Conservation (phyloP, 2,329 filamentous ascomycete species). For the Bipolaris zeicola region DNA sequence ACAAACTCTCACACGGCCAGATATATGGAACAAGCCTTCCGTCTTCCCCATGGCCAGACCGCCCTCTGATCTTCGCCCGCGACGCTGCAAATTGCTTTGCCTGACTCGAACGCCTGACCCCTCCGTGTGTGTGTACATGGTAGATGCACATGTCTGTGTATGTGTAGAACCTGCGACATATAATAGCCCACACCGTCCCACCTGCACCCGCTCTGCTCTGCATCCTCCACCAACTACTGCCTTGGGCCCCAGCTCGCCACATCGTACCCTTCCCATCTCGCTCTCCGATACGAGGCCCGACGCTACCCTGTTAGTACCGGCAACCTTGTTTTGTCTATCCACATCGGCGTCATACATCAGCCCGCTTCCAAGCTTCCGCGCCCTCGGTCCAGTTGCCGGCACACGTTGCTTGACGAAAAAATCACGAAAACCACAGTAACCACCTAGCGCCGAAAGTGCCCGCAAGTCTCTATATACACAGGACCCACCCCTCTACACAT, state of each 20-base stretch:
- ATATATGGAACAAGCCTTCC: conserved; percentile 39
- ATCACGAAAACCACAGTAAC: conserved; percentile 14
- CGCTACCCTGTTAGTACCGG: conserved; percentile 23
- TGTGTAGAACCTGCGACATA: conserved; percentile 10
- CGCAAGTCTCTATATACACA: conserved; percentile 35
- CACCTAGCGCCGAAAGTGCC: conserved; percentile 30
- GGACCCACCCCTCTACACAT: conserved; percentile 27
- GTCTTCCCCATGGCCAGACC: conserved; percentile 39
- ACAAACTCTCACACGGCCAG: conserved; percentile 30
- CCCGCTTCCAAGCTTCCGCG: conserved; percentile 22
- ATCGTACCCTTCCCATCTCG: conserved; percentile 11
- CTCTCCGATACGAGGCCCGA: conserved; percentile 17
- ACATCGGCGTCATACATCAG: conserved; percentile 35
- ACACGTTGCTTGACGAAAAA: conserved; percentile 23
- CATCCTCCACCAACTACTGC: conserved; percentile 1
- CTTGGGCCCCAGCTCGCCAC: conserved; percentile 15
- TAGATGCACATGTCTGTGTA: not conserved
- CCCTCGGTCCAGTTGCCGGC: conserved; percentile 37
- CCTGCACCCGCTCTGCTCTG: conserved; percentile 4
- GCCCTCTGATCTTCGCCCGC: conserved; percentile 37
- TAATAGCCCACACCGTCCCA: conserved; percentile 8
- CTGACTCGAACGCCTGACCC: conserved; percentile 46
- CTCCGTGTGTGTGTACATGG: conserved; percentile 1
- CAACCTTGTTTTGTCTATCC: conserved; percentile 25
- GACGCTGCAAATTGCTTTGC: conserved; percentile 42